A percentile compares a stretch with the other conserved stretches of the same genome.
Evolutionary conservation across 1,284 basidiomycete genomes (phyloP).

Genomic region (Ceratobasidium papillatum): DNA sequence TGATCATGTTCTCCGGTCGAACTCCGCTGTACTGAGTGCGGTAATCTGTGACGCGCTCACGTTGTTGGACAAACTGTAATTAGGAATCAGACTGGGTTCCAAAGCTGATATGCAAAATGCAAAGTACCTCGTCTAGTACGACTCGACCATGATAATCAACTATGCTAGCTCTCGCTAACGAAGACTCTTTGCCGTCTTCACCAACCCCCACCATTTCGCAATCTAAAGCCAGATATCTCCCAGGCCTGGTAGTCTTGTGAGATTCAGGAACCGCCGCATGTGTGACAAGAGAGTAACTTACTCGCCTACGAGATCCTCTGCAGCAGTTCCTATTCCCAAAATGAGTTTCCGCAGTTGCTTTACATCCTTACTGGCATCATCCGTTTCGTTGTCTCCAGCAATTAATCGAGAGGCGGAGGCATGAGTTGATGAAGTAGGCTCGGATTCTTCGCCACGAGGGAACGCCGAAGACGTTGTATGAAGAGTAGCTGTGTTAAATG

Average conservation of each 20-base stretch:
- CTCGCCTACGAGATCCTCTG: slow-evolving; percentile 6
- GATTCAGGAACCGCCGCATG: slow-evolving; percentile 40
- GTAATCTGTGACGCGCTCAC: slow-evolving; percentile 93
- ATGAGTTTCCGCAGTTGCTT: slow-evolving; percentile 4
- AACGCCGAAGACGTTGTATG: neutral
- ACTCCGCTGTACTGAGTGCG: slow-evolving; percentile 93
- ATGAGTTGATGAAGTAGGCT: neutral
- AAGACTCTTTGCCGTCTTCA: slow-evolving; percentile 75
- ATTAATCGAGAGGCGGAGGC: neutral
- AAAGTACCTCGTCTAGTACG: slow-evolving; percentile 69
- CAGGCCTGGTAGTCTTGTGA: slow-evolving; percentile 60
- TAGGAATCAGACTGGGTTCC: neutral
- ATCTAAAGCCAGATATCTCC: slow-evolving; percentile 86
- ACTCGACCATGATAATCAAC: slow-evolving; percentile 91
- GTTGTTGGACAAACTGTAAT: slow-evolving; percentile 77
- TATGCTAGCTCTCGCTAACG: slow-evolving; percentile 88
- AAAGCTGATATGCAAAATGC: neutral
- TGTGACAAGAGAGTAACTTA: neutral
- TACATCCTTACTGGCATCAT: slow-evolving; percentile 2
- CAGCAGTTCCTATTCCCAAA: slow-evolving; percentile 5
- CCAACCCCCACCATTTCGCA: slow-evolving; percentile 99
- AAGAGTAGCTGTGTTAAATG: neutral
- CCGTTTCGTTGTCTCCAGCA: neutral
- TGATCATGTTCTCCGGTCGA: slow-evolving; percentile 74
- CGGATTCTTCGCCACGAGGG: neutral